Conservation (phyloP, 176 grass and related monocot species). For the Aegilops sharonensis region DNA sequence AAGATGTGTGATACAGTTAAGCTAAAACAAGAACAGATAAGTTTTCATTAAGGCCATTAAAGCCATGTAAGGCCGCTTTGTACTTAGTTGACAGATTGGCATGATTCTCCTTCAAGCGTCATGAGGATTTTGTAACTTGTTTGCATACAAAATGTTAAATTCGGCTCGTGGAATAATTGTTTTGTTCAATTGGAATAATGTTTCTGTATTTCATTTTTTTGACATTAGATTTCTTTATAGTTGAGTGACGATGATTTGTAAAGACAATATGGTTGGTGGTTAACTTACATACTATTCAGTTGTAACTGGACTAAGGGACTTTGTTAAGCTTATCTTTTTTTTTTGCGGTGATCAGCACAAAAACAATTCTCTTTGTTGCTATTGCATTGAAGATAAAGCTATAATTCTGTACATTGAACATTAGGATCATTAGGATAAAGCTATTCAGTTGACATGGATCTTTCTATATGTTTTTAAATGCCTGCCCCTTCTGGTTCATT, state of each 20-base stretch:
- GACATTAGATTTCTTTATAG: background rate
- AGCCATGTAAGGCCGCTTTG: background rate
- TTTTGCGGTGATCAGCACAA: background rate
- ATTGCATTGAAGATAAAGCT: background rate
- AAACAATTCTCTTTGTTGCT: background rate
- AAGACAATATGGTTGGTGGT: background rate
- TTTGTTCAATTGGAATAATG: background rate
- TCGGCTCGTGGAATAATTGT: background rate
- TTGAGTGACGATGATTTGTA: background rate
- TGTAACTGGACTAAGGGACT: background rate
- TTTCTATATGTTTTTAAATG: constrained; percentile 15
- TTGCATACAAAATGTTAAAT: background rate
- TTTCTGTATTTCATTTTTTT: background rate
- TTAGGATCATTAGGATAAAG: background rate
- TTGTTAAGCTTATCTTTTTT: background rate
- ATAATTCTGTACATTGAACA: background rate
- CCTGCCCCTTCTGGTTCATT: background rate
- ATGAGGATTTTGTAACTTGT: background rate
- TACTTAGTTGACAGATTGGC: background rate
- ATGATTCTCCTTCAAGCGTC: background rate
- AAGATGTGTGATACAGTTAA: background rate
- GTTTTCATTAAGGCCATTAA: background rate
- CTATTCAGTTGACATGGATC: background rate
- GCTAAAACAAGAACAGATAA: background rate
- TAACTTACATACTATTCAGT: background rate